Base-by-base conservation (phyloP, 768 basidiomycete genomes). In the Lyophyllum decastes region DNA sequence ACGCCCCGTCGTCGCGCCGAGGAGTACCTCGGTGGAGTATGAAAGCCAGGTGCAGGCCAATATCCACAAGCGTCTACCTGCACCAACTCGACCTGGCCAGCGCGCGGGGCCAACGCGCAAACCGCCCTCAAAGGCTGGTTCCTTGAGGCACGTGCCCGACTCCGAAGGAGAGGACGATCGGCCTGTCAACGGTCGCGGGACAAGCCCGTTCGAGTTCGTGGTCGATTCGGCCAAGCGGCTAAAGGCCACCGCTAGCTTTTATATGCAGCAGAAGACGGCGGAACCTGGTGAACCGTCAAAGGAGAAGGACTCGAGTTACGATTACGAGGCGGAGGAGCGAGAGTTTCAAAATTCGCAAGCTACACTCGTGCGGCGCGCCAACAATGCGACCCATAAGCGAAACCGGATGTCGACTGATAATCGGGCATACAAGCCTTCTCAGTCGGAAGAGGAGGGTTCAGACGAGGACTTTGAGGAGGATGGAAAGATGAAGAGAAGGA, bases 21-120 rank as follows among this genome's bases (percentile, higher is more conserved):
- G 90, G 40, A 89, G 89, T 64, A 88, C 90, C 27, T 92, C 90
- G 4, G 88, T 89, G 53, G 90, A 92, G 67, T 92, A 89, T 70
- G 90, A 90, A 72, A 81, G 83, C 58, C 82, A 85, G 65, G 78
- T 83, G 82, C 56, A 78, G 79, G 35, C 81, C 81, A 30, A 46
- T 46, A 25, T 75, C 71, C 54, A 72, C 70, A 53, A 82, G 53
- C 82, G 88, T 49, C 79, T 90, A 51, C 81, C 84, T 0, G 74
- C 84, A 5, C 49, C 78, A 82, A 61, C 54, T 72, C 1, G 70
- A 60, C 49, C 66, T 60, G 56, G 54, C 49, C 26, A 52, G 50
- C 72, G 55, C 62, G 60, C 67, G 22, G 60, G 70, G 21, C 66
- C 65, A 30, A 49, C 66, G 0, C 72, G 75, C 45, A 84, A 82